Evolutionary conservation across 2,329 filamentous ascomycete species (phyloP).

Genomic region (Claviceps africana): DNA sequence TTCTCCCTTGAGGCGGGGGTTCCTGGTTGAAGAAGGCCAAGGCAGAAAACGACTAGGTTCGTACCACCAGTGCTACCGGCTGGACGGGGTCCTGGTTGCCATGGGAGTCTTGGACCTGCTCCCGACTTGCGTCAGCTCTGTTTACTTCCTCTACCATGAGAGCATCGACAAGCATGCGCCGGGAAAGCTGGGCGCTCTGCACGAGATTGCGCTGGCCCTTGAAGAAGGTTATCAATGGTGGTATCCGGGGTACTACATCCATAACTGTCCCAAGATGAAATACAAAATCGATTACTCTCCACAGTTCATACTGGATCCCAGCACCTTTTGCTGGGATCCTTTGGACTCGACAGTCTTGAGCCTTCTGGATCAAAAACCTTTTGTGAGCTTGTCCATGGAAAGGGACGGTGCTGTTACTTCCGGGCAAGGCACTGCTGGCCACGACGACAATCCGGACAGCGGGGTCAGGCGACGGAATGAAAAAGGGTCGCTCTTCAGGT

Average conservation of each 20-base stretch:
- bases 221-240: constrained; percentile 62
- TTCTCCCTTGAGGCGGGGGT: constrained; percentile 46
- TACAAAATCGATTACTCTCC: constrained; percentile 73
- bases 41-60: constrained; percentile 48
- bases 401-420: constrained; percentile 9
- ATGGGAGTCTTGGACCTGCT: constrained; percentile 66
- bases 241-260: constrained; percentile 73
- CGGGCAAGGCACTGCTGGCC: not conserved
- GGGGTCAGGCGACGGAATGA: constrained; percentile 7
- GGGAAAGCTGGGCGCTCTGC: constrained; percentile 61
- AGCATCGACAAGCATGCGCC: constrained; percentile 56
- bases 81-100: constrained; percentile 63
- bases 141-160: constrained; percentile 73
- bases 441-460: not conserved
- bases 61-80: constrained; percentile 68
- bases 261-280: constrained; percentile 67
- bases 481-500: constrained; percentile 34
- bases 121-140: constrained; percentile 62
- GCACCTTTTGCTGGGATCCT: constrained; percentile 46
- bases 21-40: constrained; percentile 30
- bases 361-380: constrained; percentile 40
- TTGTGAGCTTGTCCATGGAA: constrained; percentile 33
- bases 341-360: constrained; percentile 37
- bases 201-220: constrained; percentile 56
- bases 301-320: constrained; percentile 59